Percentiles rank a stretch among this genome's conserved stretches.
phyloP scores from a whole-genome alignment of 164 flowering plant genomes.

The Cinnamomum micranthum region DNA sequence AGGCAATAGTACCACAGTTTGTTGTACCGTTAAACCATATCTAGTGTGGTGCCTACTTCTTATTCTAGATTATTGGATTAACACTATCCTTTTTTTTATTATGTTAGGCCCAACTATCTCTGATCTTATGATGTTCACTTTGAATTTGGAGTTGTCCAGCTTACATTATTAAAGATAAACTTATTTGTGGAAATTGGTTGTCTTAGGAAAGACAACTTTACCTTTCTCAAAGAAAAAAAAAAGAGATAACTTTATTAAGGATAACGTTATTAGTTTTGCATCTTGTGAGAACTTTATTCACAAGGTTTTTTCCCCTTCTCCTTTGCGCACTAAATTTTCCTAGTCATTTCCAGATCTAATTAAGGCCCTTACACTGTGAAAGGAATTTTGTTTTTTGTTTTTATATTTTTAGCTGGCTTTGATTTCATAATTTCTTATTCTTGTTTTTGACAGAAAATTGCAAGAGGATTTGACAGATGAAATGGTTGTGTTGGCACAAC shows the following conservation, averaged over 20 bases:
- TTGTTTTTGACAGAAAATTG: constrained; percentile 54
- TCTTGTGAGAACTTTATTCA: too few species aligned
- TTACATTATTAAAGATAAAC: neutral
- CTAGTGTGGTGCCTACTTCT: neutral
- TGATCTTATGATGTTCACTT: neutral
- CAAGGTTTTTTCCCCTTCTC: neutral
- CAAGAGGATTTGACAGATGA: constrained; percentile 98
- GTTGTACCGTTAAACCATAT: too few species aligned
- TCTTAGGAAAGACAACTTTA: neutral
- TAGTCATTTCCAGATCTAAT: neutral
- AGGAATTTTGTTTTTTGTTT: neutral
- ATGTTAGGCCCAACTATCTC: neutral
- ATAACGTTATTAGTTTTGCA: too few species aligned
- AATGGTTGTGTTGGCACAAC: constrained; percentile 87
- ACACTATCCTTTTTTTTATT: neutral
- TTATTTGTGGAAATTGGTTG: neutral
- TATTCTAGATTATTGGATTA: neutral
- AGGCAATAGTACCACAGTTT: too few species aligned
- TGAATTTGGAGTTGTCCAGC: neutral
- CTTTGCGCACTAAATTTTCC: neutral
- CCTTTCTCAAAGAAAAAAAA: too few species aligned
- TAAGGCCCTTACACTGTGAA: neutral
- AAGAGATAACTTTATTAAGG: too few species aligned
- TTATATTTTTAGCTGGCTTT: neutral
- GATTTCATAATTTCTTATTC: constrained; percentile 1